Percentiles rank a stretch among this genome's conserved stretches.
These are phyloP conservation scores for Chlamydomonas schloesseri DNA, from an alignment of 139 green algal species.

Conservation along the genomic window DNA sequence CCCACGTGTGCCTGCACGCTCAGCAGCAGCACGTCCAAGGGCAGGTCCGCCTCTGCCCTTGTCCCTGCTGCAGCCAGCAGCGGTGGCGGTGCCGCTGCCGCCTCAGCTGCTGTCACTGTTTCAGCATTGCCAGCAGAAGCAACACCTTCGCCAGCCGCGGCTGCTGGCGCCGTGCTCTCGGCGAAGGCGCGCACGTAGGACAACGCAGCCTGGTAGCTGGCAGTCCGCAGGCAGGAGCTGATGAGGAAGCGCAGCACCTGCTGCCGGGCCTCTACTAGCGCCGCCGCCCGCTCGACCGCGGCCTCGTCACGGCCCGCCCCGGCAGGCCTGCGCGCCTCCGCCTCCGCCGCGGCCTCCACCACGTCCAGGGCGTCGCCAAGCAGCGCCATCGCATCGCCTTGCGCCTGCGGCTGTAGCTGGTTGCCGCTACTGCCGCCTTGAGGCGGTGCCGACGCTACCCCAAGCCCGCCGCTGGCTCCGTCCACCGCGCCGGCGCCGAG, in stretches of 20 bases:
- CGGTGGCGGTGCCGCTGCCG: background rate
- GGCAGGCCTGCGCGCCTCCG: background rate
- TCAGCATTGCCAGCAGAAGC: no score
- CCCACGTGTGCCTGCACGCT: conserved; percentile 18
- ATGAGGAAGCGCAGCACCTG: background rate
- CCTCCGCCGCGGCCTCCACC: conserved; percentile 3
- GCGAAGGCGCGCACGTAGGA: conserved; percentile 24
- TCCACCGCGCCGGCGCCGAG: no score
- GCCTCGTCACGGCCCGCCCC: background rate
- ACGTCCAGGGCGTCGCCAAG: background rate
- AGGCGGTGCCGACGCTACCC: no score
- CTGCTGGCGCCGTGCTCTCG: no score
- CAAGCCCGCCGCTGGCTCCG: no score
- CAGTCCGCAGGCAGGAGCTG: background rate
- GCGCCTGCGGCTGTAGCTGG: conserved; percentile 3
- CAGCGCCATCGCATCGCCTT: background rate
- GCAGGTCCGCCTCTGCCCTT: background rate
- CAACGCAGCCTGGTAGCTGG: background rate
- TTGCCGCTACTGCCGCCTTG: no score
- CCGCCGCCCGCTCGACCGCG: background rate
- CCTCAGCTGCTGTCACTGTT: background rate
- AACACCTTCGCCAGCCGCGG: no score
- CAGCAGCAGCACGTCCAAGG: conserved; percentile 18
- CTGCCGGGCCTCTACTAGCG: background rate
- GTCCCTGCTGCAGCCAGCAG: no score